phyloP scores from a whole-genome alignment of 1,284 basidiomycete genomes.

The Amanita bisporigera region DNA sequence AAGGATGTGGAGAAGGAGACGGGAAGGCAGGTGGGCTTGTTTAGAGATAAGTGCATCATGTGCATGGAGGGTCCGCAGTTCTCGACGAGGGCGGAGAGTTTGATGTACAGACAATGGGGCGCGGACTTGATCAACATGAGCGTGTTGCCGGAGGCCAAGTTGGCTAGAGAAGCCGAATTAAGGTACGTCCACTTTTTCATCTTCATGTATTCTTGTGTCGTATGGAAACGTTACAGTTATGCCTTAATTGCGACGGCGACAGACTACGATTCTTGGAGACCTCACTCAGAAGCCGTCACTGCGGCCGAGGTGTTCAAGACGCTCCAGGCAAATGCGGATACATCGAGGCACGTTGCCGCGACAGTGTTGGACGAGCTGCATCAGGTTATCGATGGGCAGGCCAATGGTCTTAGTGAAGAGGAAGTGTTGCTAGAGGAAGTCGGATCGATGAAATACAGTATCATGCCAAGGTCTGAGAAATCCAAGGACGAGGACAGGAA shows the following conservation, averaged over 20 bases:
- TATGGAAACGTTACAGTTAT: constrained; percentile 58
- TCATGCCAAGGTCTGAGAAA: constrained; percentile 75
- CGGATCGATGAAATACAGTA: constrained; percentile 83
- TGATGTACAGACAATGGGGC: constrained; percentile 94
- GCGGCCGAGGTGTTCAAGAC: constrained; percentile 91
- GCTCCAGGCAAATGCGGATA: constrained; percentile 84
- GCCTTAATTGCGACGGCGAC: constrained; percentile 90
- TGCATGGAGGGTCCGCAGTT: constrained; percentile 99
- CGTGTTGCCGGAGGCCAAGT: constrained; percentile 93
- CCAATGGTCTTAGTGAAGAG: constrained; percentile 21
- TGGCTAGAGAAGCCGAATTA: constrained; percentile 94
- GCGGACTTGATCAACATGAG: constrained; percentile 98
- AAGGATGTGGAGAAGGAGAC: constrained; percentile 46
- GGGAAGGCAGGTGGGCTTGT: constrained; percentile 64
- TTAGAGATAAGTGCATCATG: constrained; percentile 85
- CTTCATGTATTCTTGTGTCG: background rate
- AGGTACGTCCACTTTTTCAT: constrained; percentile 58
- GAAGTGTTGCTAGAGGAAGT: constrained; percentile 67
- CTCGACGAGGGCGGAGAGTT: constrained; percentile 93
- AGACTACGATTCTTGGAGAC: constrained; percentile 92
- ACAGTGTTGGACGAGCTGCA: constrained; percentile 83
- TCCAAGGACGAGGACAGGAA: constrained; percentile 70
- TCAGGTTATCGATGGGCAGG: constrained; percentile 45
- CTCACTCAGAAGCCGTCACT: constrained; percentile 81
- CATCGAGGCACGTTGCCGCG: constrained; percentile 77